These are phyloP conservation scores for Russula virescens DNA, from an alignment of 768 basidiomycete genomes.

Conservation along the genomic window DNA sequence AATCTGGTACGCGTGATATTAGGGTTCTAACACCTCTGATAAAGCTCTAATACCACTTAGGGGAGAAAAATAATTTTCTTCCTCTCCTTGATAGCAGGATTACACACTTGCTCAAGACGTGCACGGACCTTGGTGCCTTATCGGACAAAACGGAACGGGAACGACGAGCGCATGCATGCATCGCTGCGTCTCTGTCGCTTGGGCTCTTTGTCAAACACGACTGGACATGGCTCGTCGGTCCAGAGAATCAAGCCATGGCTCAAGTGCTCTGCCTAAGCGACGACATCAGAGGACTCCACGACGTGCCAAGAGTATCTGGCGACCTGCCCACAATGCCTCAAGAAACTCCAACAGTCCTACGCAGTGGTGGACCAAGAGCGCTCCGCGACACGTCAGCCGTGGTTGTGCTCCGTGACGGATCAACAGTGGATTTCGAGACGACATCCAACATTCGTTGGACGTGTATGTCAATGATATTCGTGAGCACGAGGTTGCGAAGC, in stretches of 20 bases:
- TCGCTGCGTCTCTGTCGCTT: neutral
- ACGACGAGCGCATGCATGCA: neutral
- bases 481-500: slow-evolving; percentile 7
- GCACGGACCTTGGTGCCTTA: neutral
- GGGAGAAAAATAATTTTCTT: too few relatives aligned
- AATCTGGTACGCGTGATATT: too few relatives aligned
- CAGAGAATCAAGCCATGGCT: slow-evolving; percentile 7
- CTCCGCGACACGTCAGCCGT: too few relatives aligned
- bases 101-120: too few relatives aligned
- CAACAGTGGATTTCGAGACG: slow-evolving; percentile 2
- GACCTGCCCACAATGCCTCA: too few relatives aligned
- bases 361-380: too few relatives aligned
- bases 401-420: neutral
- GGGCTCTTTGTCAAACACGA: neutral
- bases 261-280: slow-evolving; percentile 18
- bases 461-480: slow-evolving; percentile 18
- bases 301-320: too few relatives aligned
- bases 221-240: neutral
- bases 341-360: too few relatives aligned
- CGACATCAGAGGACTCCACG: slow-evolving; percentile 4
- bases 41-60: too few relatives aligned
- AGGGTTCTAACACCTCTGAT: too few relatives aligned
- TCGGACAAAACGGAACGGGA: neutral
- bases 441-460: slow-evolving; percentile 13
- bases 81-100: too few relatives aligned